Evolutionary conservation across 1,139 yeast genomes (phyloP), one percentile per base, ranked within the genome.

Genomic region (Kodamaea suecica): DNA sequence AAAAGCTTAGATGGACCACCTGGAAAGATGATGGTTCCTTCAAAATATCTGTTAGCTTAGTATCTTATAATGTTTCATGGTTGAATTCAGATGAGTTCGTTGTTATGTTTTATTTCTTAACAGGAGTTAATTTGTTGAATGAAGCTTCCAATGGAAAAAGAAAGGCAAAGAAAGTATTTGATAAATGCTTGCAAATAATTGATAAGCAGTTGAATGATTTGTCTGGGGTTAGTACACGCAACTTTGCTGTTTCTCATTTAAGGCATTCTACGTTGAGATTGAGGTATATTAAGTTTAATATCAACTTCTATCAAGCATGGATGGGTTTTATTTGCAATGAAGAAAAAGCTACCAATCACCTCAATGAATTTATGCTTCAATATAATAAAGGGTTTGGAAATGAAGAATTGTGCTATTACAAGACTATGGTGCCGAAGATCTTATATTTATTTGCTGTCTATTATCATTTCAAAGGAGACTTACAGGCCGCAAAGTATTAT

Each of bases 61-160:
- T 25, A 5, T 25, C 17, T 8, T 48, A 40, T 39, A 46, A 42
- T 30, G 42, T 63, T 11, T 42, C 46, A 5, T 73, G 78, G 78
- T 41, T 73, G 13, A 58, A 61, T 23, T 53, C 64, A 2, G 63
- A 62, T 27, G 76, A 73, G 38, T 70, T 69, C 45, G 57, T 61
- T 3, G 50, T 68, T 12, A 37, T 63, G 34, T 59, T 69, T 21
- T 70, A 68, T 44, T 59, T 69, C 29, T 45, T 67, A 10, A 59
- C 66, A 12, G 76, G 73, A 1, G 48, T 72, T n/a, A 47, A 58
- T 13, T 56, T 60, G 30, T 40, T 67, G 24, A 46, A 49, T 23
- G 66, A 60, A 29, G 50, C 65, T 0, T 52, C 60, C 47, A 61
- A 61, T 35, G 59, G 57, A 3, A 59, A 55, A 31, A 47, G 48